A percentile compares a stretch with the other conserved stretches of the same genome.
These are phyloP conservation scores for Helichrysum umbraculigerum DNA, from an alignment of 129 eudicot species.

Conservation along the genomic window DNA sequence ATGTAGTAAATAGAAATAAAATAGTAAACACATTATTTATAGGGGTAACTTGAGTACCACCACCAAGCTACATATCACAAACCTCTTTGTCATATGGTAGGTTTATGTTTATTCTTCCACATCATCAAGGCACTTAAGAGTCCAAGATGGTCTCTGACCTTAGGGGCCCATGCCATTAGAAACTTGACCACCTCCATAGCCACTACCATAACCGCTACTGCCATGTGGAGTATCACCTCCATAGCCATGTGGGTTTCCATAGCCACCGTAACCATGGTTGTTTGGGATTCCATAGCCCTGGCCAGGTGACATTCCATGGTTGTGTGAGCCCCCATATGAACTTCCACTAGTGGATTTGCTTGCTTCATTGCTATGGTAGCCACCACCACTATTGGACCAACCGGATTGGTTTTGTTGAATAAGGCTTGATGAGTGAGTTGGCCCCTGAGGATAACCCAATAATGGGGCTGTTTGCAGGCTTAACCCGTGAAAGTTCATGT, in stretches of 20 bases:
- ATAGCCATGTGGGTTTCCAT: too few species aligned
- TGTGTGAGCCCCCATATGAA: conserved; percentile 2
- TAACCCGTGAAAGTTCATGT: too few species aligned
- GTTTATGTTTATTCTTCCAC: conserved; percentile 31
- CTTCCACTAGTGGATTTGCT: background rate
- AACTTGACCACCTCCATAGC: conserved; percentile 27
- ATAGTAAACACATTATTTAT: conserved; percentile 35
- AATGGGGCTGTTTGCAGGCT: conserved; percentile 15
- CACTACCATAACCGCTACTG: conserved; percentile 18
- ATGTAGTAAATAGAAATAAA: conserved; percentile 7
- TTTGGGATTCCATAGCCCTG: conserved; percentile 14
- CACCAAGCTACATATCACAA: conserved; percentile 26
- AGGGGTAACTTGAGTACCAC: conserved; percentile 27
- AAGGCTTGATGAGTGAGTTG: conserved; percentile 26
- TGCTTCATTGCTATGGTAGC: conserved; percentile 19
- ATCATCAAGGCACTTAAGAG: conserved; percentile 39
- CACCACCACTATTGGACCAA: conserved; percentile 15
- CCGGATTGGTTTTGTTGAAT: conserved; percentile 35
- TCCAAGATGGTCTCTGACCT: conserved; percentile 35
- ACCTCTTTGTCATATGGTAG: conserved; percentile 21
- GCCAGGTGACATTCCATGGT: conserved; percentile 1
- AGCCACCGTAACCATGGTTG: too few species aligned
- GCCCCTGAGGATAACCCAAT: conserved; percentile 19
- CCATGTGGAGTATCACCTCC: conserved; percentile 30
- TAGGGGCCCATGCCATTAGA: conserved; percentile 25